Evolutionary conservation across 2,329 filamentous ascomycete species (phyloP).

Genomic region (Ascocoryne sarcoides): DNA sequence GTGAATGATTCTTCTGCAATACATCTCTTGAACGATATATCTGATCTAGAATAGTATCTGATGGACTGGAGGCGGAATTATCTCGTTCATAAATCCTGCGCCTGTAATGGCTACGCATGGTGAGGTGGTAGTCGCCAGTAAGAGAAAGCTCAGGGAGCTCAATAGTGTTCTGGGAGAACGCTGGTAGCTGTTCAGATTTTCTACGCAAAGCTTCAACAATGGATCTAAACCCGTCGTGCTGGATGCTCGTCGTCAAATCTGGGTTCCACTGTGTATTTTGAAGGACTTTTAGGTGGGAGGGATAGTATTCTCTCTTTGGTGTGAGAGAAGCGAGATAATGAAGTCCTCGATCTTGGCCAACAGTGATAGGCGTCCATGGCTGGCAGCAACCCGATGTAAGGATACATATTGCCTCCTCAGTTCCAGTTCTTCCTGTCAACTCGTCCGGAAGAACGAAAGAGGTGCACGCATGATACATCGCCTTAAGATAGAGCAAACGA

Average conservation of each 20-base stretch:
- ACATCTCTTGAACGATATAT: not conserved
- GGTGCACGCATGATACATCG: constrained; percentile 50
- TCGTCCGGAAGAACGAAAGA: constrained; percentile 32
- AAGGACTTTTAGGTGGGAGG: not conserved
- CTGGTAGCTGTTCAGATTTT: not conserved
- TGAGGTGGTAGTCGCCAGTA: not conserved
- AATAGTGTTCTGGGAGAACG: not conserved
- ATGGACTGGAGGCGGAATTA: not conserved
- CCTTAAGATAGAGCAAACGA: constrained; percentile 45
- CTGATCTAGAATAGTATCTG: not conserved
- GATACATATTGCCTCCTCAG: not conserved
- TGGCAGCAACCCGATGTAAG: not conserved
- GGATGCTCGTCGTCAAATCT: not conserved
- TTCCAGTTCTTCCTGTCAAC: not conserved
- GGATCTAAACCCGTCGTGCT: not conserved
- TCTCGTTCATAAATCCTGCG: not conserved
- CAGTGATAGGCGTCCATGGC: not conserved
- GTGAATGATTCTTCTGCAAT: not conserved
- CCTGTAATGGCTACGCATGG: not conserved
- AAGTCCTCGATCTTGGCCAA: not conserved
- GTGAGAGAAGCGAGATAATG: not conserved
- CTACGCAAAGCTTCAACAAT: not conserved
- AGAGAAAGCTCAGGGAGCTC: not conserved
- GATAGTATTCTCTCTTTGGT: not conserved
- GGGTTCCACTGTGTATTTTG: not conserved